Base-by-base conservation (phyloP, 2,329 filamentous ascomycete genomes). In the Apiospora rasikravindrae region DNA sequence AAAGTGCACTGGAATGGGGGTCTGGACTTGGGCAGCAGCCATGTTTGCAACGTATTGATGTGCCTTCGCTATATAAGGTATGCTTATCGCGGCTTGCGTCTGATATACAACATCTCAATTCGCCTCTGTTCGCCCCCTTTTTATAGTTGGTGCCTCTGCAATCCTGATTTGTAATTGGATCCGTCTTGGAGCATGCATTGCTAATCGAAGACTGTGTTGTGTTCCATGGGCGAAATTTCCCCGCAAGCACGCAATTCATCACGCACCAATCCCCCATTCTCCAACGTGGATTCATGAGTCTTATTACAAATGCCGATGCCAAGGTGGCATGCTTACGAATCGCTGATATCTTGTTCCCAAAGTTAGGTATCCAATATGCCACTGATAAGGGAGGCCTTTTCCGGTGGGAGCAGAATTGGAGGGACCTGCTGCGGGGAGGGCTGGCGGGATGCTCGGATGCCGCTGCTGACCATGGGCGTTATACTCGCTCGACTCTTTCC, bases 1-100 rank as follows among this genome's bases (percentile, higher is more conserved):
- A 24, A 76, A 71, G 45, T 77, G 76, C 29, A 74, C 74, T 47
- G 72, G 53, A 7, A 53, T 75, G 42, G 76, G 77, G 40, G 74
- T 74, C 71, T 77, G 76, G 24, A 77, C 77, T 69, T 77, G 77
- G 69, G 76, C 75, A 24, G 78, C 76, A 44, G 78, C 78, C 78
- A 80, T 80, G 67, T 47, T 74, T 68, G 24, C 64, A 44, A 14
- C 49, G 16, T 40, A 40, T 14, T 68, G 67, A 13, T 37, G 3
- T 47, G 5, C 8, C 8, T 33, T 64, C 45, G 4, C 37, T 67
- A 14, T 16, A 6, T 49, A 51, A 4, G 14, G 33, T 29, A 14
- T 29, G 24, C 1, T 1, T 19, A 14, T 57, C 1, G 11, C 13
- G 5, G 29, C 4, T 57, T 29, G 26, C 11, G 14, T 29, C 10